Conservation (phyloP, 23 red algal species). For the Chondrus crispus region DNA sequence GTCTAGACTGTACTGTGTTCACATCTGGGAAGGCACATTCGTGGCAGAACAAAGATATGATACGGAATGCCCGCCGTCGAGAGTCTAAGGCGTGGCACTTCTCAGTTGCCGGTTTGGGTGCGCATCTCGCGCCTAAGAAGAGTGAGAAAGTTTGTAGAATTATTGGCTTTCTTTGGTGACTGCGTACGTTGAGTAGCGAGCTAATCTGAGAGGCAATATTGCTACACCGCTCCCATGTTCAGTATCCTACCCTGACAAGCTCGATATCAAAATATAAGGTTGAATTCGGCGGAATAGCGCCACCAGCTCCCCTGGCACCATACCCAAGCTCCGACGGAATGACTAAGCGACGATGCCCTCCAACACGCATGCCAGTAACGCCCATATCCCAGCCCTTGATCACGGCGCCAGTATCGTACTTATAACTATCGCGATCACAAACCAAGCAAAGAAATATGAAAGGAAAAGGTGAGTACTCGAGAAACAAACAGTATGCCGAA, state of each 20-base stretch:
- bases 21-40: no score
- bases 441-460: neutral
- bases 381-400: constrained; percentile 90
- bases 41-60: no score
- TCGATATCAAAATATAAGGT: constrained; percentile 95
- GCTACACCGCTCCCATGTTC: neutral
- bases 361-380: constrained; percentile 68
- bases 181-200: neutral
- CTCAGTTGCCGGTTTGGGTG: no score
- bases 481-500: neutral
- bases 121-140: neutral
- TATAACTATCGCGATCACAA: neutral
- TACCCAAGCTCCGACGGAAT: constrained; percentile 81
- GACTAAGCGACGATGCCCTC: constrained; percentile 45
- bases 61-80: no score
- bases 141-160: neutral
- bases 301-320: constrained; percentile 51
- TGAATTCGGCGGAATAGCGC: constrained; percentile 72
- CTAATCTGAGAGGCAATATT: neutral
- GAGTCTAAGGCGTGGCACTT: no score
- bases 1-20: no score
- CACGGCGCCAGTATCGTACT: constrained; percentile 67
- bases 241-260: constrained; percentile 68
- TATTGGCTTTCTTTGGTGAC: neutral
- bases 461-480: neutral